A percentile compares a stretch with the other conserved stretches of the same genome.
phyloP scores from a whole-genome alignment of 768 basidiomycete genomes.

The Suillus sp. region DNA sequence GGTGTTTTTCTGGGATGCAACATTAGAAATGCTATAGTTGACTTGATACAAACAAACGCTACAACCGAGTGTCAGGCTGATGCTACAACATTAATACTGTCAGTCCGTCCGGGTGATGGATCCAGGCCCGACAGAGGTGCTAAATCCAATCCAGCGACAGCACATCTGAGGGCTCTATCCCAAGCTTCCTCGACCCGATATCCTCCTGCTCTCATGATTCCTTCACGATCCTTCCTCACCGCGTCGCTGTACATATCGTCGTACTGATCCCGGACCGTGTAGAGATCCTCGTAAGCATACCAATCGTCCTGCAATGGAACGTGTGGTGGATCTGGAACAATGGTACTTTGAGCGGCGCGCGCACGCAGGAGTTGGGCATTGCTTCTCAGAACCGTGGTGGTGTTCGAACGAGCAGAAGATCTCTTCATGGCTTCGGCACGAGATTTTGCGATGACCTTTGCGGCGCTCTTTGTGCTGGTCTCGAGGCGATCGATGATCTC shows the following conservation, averaged over 20 bases:
- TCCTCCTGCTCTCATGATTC: conserved; percentile 82
- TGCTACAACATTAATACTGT: conserved; percentile 53
- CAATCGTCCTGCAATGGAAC: conserved; percentile 76
- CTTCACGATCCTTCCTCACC: conserved; percentile 73
- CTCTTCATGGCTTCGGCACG: conserved; percentile 66
- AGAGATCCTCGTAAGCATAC: conserved; percentile 75
- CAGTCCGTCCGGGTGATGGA: conserved; percentile 30
- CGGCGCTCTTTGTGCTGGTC: conserved; percentile 70
- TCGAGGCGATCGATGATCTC: conserved; percentile 84
- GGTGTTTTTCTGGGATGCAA: not conserved
- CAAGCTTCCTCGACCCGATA: conserved; percentile 83
- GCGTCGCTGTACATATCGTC: conserved; percentile 76
- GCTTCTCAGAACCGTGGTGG: conserved; percentile 41
- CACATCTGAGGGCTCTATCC: conserved; percentile 75
- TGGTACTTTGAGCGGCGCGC: conserved; percentile 63
- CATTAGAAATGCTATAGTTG: not conserved
- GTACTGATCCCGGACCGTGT: conserved; percentile 57
- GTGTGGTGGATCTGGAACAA: conserved; percentile 80
- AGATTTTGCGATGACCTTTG: conserved; percentile 68
- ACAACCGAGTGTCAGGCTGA: conserved; percentile 30
- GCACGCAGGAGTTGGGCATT: conserved; percentile 57
- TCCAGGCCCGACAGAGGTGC: conserved; percentile 45
- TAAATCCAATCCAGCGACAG: conserved; percentile 74
- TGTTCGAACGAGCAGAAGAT: conserved; percentile 53
- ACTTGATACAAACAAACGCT: not conserved